phyloP scores from a whole-genome alignment of 352 stramenopile genomes.

The Globisporangium alternatum region DNA sequence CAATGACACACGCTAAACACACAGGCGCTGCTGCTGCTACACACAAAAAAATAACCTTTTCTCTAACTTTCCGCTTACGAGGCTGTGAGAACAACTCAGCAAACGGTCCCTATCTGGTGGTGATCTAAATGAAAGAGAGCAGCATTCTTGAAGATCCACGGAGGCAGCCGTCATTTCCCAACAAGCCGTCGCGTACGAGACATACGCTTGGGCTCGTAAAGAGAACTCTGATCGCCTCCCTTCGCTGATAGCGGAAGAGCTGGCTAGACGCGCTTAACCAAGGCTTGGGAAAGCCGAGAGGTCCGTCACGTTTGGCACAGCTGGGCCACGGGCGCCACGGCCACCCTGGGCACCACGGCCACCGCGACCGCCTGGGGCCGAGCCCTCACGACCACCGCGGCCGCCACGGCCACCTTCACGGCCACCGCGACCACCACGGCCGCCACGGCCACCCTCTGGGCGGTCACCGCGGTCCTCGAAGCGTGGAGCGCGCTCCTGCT shows the following conservation, averaged over 20 bases:
- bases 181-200: not conserved
- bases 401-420: conserved; percentile 45
- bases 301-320: conserved; percentile 75
- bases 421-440: conserved; percentile 40
- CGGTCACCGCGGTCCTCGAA: conserved; percentile 59
- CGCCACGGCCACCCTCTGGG: conserved; percentile 45
- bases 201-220: not conserved
- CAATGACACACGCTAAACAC: not conserved
- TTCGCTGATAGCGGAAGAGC: not conserved
- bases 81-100: conserved; percentile 34
- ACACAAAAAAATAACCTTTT: conserved; percentile 35
- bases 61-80: conserved; percentile 65
- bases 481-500: conserved; percentile 49
- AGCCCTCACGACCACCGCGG: conserved; percentile 21
- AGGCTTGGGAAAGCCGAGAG: conserved; percentile 85
- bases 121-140: conserved; percentile 57
- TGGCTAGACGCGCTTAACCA: conserved; percentile 39
- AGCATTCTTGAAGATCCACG: conserved; percentile 16
- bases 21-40: conserved; percentile 6
- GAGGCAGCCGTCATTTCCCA: not conserved
- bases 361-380: conserved; percentile 37
- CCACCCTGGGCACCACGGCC: conserved; percentile 36
- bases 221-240: not conserved
- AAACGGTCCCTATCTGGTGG: conserved; percentile 62
- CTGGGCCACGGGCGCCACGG: conserved; percentile 25